A percentile compares a stretch with the other conserved stretches of the same genome.
These are phyloP conservation scores for Sporothrix schenckii DNA, from an alignment of 2,329 filamentous ascomycete genomes.

Conservation along the genomic window DNA sequence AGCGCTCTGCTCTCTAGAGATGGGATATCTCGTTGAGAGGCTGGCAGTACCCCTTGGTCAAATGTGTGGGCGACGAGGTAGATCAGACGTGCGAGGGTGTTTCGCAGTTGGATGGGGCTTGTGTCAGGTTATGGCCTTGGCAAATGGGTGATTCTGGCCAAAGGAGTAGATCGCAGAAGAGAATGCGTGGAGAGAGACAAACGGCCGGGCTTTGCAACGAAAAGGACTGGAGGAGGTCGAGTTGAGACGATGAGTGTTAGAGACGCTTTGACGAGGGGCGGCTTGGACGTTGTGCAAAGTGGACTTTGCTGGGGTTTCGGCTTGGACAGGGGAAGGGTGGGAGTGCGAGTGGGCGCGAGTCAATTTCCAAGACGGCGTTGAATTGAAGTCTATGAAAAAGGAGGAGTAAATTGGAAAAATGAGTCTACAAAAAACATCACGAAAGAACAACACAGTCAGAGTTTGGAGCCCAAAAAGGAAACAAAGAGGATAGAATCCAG, in stretches of 20 bases:
- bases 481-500: background rate
- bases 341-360: constrained; percentile 6
- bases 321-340: constrained; percentile 42
- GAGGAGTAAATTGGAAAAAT: background rate
- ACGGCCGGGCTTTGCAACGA: constrained; percentile 40
- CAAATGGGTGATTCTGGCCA: background rate
- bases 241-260: constrained; percentile 53
- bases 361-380: background rate
- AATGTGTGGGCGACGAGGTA: constrained; percentile 24
- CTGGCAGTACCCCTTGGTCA: background rate
- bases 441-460: background rate
- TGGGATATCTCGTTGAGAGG: constrained; percentile 8
- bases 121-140: constrained; percentile 44
- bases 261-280: constrained; percentile 49
- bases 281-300: constrained; percentile 45
- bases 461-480: background rate
- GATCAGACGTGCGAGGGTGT: constrained; percentile 51
- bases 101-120: constrained; percentile 47
- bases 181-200: background rate
- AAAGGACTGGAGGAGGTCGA: constrained; percentile 42
- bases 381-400: background rate
- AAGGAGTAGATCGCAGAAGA: background rate
- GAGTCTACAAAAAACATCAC: constrained; percentile 4
- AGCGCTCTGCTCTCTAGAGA: background rate
- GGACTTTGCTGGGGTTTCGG: constrained; percentile 45